Evolutionary conservation across 306 rosid genomes (phyloP), one percentile per base, ranked within the genome.

Genomic region (Rubus parviflorus): DNA sequence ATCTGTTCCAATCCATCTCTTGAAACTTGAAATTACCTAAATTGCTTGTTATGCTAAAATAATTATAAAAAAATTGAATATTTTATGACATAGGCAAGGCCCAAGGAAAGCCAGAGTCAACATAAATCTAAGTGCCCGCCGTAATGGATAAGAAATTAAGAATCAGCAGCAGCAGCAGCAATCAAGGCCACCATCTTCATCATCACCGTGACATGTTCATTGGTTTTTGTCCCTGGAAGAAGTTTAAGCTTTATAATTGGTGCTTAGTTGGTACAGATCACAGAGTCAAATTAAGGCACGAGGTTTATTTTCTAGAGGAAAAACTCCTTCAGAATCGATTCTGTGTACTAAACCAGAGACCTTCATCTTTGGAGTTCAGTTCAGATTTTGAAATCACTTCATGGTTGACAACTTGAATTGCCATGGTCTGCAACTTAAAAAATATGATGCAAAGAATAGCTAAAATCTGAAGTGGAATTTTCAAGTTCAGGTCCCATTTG

Each of bases 71-170:
- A 11, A 19, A 10, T 9, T 9, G 35, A 8, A 38, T 62, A 62
- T 35, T 14, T 38, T 63, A 64, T 64, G 22, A 14, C 37, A 38
- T 1, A 64, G 69, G 47, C 35, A 42, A 38, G 10, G 5, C 23
- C 46, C 69, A 64, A 64, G 69, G 23, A 41, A 16, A 64, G 47
- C 69, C 48, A 66, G 51, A 42, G 51, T 66, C 71, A 66, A 41
- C 48, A 65, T 19, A 37, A 65, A 65, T 40, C 49, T 19, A 41
- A 41, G 49, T 40, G 70, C 49, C 70, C 68, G 3, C 53, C 16
- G 16, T 11, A 13, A 14, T 11, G 16, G 16, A 2, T 2, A 11
- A 48, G 48, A 6, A 45, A 43, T 25, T 23, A 12, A 61, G 12
- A 37, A 14, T 35, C 22, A 37, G 2, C 68, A 11, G 19, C 68